Evolutionary conservation across 345 rosid species (phyloP), one percentile per base, ranked within the genome.

Genomic region (Eucalyptus marginata): DNA sequence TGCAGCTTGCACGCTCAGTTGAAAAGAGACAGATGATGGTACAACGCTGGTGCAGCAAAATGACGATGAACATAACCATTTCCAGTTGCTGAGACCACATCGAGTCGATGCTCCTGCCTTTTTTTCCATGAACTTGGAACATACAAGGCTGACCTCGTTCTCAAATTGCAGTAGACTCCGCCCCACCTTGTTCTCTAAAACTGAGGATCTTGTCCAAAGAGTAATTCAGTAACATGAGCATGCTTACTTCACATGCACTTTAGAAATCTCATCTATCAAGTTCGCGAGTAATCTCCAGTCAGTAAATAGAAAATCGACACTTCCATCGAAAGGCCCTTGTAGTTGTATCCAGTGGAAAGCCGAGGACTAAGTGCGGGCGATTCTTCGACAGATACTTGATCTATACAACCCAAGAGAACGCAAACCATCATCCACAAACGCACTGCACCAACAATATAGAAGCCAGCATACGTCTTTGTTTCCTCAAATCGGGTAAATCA

Each of bases 1-100:
- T 68, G 20, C 44, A 68, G 44, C 81, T 71, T 71, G 44, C 81
- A 33, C 20, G 25, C 46, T 71, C 14, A 18, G 27, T 71, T 36
- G 81, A 71, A 36, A 71, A 36, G 20, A 8, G 0, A 1, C 46
- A 10, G 81, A 71, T 36, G 83, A 36, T 36, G 83, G 83, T 18
- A 71, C 46, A 5, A 20, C 46, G 27, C 6, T 36, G 25, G 83
- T 36, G 24, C 83, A 71, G 83, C 22, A 71, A 18, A 71, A 36
- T 18, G 12, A 71, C 14, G 46, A 71, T 71, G 14, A 36, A 71
- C 46, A 36, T 18, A 71, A 71, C 83, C 83, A 20, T 36, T 36
- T 36, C 24, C 8, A 3, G 27, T 18, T 0, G 14, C 14, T n/a
- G 7, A 36, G 46, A 36, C 81, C 4, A 2, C 8, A 36, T 22